phyloP scores from a whole-genome alignment of 345 rosid species.

The Eucalyptus polybractea region DNA sequence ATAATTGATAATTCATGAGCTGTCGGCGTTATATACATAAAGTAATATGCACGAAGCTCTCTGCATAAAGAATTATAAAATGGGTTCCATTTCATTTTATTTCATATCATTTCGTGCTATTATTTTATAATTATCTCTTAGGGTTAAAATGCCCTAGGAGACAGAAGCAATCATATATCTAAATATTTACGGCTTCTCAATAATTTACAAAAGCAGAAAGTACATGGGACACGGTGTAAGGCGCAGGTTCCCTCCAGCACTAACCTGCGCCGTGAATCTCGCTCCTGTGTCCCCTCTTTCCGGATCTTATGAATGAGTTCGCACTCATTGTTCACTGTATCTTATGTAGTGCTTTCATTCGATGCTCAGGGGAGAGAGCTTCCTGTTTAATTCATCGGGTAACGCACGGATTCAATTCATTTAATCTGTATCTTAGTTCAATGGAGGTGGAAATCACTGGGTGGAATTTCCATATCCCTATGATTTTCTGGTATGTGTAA shows the following conservation, averaged over 20 bases:
- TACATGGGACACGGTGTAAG: neutral
- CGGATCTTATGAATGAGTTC: slow-evolving; percentile 2
- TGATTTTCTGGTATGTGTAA: neutral
- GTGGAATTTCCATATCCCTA: neutral
- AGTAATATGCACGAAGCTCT: neutral
- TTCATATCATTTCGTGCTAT: neutral
- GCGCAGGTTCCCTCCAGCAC: neutral
- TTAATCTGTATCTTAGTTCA: neutral
- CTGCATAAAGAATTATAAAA: neutral
- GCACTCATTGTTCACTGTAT: neutral
- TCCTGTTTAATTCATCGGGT: neutral
- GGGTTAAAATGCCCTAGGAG: neutral
- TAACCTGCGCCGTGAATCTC: slow-evolving; percentile 19
- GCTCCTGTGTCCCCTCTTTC: slow-evolving; percentile 8
- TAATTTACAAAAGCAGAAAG: neutral
- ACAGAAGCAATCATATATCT: slow-evolving; percentile 13
- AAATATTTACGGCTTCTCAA: neutral
- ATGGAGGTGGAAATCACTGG: neutral
- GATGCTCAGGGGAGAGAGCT: neutral
- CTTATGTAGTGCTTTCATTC: neutral
- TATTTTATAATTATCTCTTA: neutral
- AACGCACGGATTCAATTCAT: neutral
- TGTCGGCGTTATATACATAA: neutral
- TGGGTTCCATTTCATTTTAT: neutral
- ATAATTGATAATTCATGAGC: neutral